phyloP scores from a whole-genome alignment of 257 asterid genomes.

The Henckelia pumila region DNA sequence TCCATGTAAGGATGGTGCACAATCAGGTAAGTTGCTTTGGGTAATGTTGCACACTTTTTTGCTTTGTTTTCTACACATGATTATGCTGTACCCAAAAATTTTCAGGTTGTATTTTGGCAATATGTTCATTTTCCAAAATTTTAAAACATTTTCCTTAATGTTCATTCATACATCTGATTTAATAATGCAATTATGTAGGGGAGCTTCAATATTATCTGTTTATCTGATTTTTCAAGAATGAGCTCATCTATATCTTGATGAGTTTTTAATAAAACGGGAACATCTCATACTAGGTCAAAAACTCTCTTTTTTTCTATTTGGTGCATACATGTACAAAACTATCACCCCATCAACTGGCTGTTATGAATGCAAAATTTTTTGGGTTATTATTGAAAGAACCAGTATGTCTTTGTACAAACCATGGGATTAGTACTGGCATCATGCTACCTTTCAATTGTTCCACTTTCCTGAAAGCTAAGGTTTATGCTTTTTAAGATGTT shows the following conservation, averaged over 20 bases:
- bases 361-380: not conserved
- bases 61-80: slow-evolving; percentile 2
- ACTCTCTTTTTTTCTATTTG: slow-evolving; percentile 11
- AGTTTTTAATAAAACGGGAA: not conserved
- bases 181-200: not conserved
- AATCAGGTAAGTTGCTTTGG: slow-evolving; percentile 51
- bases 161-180: slow-evolving; percentile 4
- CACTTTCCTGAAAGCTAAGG: slow-evolving; percentile 3
- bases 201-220: not conserved
- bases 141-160: not conserved
- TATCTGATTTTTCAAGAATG: slow-evolving; percentile 1
- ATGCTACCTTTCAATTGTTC: slow-evolving; percentile 5
- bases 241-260: not conserved
- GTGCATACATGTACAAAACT: too few species aligned
- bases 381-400: slow-evolving; percentile 5
- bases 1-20: slow-evolving; percentile 56
- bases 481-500: not conserved
- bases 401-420: slow-evolving; percentile 2
- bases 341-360: not conserved
- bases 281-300: not conserved
- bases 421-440: not conserved
- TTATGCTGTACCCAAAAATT: not conserved
- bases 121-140: slow-evolving; percentile 16
- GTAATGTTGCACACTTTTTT: slow-evolving; percentile 8
- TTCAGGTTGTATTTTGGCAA: slow-evolving; percentile 1